phyloP scores from a whole-genome alignment of 176 grass and related monocot species.

The Dactylis glomerata region DNA sequence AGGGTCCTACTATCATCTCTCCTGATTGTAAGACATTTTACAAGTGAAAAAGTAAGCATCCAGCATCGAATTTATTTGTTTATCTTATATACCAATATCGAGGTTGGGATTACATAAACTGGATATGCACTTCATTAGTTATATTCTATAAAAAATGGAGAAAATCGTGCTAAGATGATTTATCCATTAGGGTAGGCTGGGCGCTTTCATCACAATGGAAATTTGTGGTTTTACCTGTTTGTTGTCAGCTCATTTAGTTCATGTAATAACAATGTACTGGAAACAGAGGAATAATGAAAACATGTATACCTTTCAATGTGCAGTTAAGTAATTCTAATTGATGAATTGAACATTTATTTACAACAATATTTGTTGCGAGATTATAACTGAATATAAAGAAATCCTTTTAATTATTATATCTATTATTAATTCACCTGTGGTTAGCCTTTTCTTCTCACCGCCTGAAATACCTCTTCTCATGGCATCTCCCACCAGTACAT shows the following conservation, averaged over 20 bases:
- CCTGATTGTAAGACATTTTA: constrained; percentile 31
- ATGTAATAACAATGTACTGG: not conserved
- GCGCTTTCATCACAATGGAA: not conserved
- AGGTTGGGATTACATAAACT: not conserved
- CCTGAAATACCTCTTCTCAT: constrained; percentile 96
- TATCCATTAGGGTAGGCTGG: not conserved
- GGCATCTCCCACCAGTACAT: constrained; percentile 68
- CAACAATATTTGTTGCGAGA: not conserved
- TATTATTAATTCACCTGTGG: constrained; percentile 22
- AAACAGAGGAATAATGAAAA: not conserved
- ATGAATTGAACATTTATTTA: not conserved
- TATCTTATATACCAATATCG: not conserved
- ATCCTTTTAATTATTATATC: not conserved
- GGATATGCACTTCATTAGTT: not conserved
- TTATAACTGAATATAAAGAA: not conserved
- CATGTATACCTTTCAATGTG: not conserved
- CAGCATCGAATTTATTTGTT: not conserved
- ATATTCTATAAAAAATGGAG: not conserved
- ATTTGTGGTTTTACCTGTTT: not conserved
- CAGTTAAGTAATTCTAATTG: not conserved
- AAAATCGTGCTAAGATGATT: constrained; percentile 4
- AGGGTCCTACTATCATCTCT: constrained; percentile 86
- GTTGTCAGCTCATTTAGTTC: not conserved
- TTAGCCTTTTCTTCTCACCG: constrained; percentile 71
- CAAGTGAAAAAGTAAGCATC: constrained; percentile 1